Base-by-base conservation (phyloP, 1,284 basidiomycete genomes). In the Fomitopsis palustris region DNA sequence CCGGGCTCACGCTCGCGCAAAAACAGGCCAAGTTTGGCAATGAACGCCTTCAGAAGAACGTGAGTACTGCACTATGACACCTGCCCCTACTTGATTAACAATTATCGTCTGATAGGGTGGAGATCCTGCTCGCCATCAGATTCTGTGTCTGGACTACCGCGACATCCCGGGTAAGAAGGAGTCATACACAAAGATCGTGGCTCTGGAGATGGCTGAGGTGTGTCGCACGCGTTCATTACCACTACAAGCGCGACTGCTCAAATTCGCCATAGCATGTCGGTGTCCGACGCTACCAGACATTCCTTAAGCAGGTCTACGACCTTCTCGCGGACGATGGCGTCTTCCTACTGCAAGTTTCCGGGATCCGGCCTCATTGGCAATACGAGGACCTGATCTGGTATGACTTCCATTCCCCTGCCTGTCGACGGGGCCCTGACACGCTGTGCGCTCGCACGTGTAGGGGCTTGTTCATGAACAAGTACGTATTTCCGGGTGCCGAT, bases 401-500 rank as follows among this genome's bases (percentile, higher is more conserved):
- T 66, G 51, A 37, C 17, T 4, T 8, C n/a, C 9, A 3, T 52
- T 19, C 19, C 25, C 25, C 41, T 23, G 12, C n/a, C n/a, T n/a
- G n/a, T n/a, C n/a, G n/a, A n/a, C n/a, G n/a, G n/a, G n/a, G n/a
- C n/a, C n/a, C n/a, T n/a, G n/a, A n/a, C n/a, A n/a, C 12, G 27
- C 27, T n/a, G 45, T 19, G 5, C 23, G 14, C 12, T 37, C 4
- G 6, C 7, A n/a, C 29, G 23, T 56, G 17, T 42, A 88, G 85
- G 88, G 92, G 90, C 62, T 78, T 94, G 23, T 93, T 92, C 81
- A 96, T 96, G 94, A 96, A 94, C 85, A 96, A 95, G 72, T 96
- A 96, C 67, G 75, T 98, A 72, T 99, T 98, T 88, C 96, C 97
- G 55, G 96, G 97, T 71, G 97, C 97, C 8, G 96, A 99, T 70